Conservation (phyloP, 1,284 basidiomycete species). For the Ceratobasidium theobromae region DNA sequence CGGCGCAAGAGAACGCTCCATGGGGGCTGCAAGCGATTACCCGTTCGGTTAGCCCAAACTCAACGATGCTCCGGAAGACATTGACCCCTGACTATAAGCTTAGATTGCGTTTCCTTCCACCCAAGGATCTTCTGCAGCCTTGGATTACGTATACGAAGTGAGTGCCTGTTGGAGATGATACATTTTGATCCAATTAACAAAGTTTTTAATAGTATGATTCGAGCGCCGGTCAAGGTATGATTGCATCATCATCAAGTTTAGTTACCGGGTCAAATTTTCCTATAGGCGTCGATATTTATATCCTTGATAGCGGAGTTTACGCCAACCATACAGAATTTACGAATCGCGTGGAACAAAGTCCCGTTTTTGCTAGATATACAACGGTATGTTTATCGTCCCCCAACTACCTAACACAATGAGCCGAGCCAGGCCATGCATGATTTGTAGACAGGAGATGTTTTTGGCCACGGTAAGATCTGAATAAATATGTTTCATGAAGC, state of each 20-base stretch:
- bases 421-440: neutral
- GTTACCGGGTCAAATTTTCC: neutral
- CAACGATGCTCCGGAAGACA: neutral
- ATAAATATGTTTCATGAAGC: neutral
- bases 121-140: neutral
- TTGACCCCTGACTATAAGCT: no score
- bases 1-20: neutral
- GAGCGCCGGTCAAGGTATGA: slow-evolving; percentile 16
- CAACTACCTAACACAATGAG: neutral
- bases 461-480: slow-evolving; percentile 15
- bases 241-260: neutral
- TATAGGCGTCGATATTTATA: slow-evolving; percentile 22
- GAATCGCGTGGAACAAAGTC: slow-evolving; percentile 7
- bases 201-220: slow-evolving; percentile 10
- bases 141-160: slow-evolving; percentile 8
- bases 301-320: slow-evolving; percentile 23
- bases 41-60: neutral
- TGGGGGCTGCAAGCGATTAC: slow-evolving; percentile 27
- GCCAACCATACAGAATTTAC: slow-evolving; percentile 13
- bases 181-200: neutral
- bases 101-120: slow-evolving; percentile 2
- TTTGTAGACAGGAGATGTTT: slow-evolving; percentile 15
- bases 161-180: neutral
- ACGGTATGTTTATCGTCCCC: slow-evolving; percentile 4
- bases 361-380: slow-evolving; percentile 25